These are phyloP conservation scores for Neoscytalidium dimidiatum DNA, from an alignment of 2,329 filamentous ascomycete species.

Conservation along the genomic window DNA sequence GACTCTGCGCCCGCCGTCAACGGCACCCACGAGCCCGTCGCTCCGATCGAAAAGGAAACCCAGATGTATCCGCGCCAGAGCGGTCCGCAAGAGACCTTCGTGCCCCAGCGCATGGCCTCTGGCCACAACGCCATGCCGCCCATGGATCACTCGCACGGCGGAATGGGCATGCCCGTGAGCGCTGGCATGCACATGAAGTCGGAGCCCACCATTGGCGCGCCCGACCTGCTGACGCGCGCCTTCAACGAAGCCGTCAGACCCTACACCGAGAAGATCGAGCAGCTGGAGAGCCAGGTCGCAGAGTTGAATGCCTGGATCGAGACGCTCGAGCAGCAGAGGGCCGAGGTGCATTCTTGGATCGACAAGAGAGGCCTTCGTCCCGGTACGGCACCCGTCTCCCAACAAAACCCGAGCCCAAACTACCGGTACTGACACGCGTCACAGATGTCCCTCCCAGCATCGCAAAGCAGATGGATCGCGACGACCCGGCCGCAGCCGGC, in stretches of 20 bases:
- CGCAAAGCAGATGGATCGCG: conserved; percentile 54
- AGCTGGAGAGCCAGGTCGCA: conserved; percentile 52
- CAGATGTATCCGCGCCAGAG: conserved; percentile 49
- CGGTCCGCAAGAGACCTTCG: conserved; percentile 42
- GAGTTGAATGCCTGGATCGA: conserved; percentile 54
- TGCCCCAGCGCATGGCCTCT: conserved; percentile 22
- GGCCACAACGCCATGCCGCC: conserved; percentile 26
- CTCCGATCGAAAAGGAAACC: conserved; percentile 29
- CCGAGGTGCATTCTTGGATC: conserved; percentile 57
- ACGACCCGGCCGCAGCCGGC: conserved; percentile 50
- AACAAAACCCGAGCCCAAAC: neutral
- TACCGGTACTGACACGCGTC: conserved; percentile 21
- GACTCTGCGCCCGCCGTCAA: conserved; percentile 29
- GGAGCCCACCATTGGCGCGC: conserved; percentile 41
- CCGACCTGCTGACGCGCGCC: conserved; percentile 53
- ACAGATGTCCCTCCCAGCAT: conserved; percentile 55
- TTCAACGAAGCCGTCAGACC: conserved; percentile 57
- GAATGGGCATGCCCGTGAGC: conserved; percentile 15
- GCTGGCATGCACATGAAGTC: conserved; percentile 26
- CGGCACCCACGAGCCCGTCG: conserved; percentile 30
- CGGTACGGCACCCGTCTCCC: conserved; percentile 38
- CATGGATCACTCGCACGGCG: conserved; percentile 28
- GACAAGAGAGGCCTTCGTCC: conserved; percentile 57
- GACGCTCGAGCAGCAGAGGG: conserved; percentile 53
- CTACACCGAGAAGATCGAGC: conserved; percentile 56